A percentile compares a stretch with the other conserved stretches of the same genome.
These are phyloP conservation scores for Stygiomarasmius scandens DNA, from an alignment of 1,284 basidiomycete genomes.

Conservation along the genomic window DNA sequence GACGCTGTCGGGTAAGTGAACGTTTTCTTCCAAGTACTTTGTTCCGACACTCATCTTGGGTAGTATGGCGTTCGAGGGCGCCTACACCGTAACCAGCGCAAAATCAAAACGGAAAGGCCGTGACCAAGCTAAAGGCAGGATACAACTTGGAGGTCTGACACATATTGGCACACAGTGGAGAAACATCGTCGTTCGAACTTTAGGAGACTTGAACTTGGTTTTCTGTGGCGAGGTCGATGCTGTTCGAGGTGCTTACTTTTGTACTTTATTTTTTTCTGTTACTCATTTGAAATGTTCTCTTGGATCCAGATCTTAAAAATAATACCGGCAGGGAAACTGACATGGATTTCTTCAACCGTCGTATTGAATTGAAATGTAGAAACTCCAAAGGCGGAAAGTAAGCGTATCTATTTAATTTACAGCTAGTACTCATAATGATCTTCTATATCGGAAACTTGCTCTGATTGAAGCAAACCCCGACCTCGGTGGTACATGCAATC, in stretches of 20 bases:
- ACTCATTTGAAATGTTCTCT: neutral
- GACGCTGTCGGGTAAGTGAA: slow-evolving; percentile 6
- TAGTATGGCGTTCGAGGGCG: slow-evolving; percentile 11
- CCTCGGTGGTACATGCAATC: too few relatives aligned
- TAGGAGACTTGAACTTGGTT: slow-evolving; percentile 6
- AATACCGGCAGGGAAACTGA: neutral
- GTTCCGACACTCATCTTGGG: neutral
- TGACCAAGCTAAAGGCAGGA: neutral
- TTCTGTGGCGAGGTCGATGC: slow-evolving; percentile 12
- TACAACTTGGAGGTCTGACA: neutral
- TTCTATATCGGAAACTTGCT: too few relatives aligned
- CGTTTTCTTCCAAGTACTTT: neutral
- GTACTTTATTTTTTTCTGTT: too few relatives aligned
- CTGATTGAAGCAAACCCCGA: too few relatives aligned
- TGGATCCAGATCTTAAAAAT: neutral
- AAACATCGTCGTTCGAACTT: slow-evolving; percentile 1
- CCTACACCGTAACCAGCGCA: neutral
- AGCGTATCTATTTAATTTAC: too few relatives aligned
- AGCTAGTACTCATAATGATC: too few relatives aligned
- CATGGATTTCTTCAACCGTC: neutral
- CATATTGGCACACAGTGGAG: slow-evolving; percentile 3
- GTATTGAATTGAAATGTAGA: slow-evolving; percentile 6
- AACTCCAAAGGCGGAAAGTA: too few relatives aligned
- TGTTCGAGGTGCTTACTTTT: slow-evolving; percentile 3
- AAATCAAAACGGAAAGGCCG: too few relatives aligned